phyloP scores from a whole-genome alignment of 2,329 filamentous ascomycete species.

The Diaporthe destruens region DNA sequence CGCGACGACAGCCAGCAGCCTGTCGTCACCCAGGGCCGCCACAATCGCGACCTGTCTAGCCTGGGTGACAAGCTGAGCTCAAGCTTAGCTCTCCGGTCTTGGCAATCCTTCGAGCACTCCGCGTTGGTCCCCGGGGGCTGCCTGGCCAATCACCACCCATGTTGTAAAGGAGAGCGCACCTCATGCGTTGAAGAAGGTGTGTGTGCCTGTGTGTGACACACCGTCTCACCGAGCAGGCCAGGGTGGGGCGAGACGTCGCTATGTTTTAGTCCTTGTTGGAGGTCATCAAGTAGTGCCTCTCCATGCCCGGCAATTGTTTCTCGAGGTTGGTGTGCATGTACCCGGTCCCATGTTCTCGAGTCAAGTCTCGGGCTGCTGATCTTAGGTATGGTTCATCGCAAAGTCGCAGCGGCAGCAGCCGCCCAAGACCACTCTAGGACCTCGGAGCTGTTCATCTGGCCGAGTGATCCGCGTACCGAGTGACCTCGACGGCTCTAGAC shows the following conservation, averaged over 20 bases:
- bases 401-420: constrained; percentile 14
- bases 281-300: background rate
- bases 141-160: constrained; percentile 7
- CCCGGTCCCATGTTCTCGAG: background rate
- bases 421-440: background rate
- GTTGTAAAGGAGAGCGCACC: background rate
- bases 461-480: constrained; percentile 6
- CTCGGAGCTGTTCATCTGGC: constrained; percentile 24
- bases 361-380: constrained; percentile 11
- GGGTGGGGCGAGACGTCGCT: constrained; percentile 31
- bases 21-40: constrained; percentile 20
- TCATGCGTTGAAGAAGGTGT: background rate
- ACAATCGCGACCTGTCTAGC: background rate
- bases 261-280: constrained; percentile 2
- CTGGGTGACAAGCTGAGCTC: constrained; percentile 17
- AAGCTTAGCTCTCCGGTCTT: constrained; percentile 13
- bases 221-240: constrained; percentile 19
- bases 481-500: constrained; percentile 20
- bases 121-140: background rate
- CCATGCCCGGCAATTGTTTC: constrained; percentile 1
- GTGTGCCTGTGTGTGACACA: background rate
- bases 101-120: constrained; percentile 3
- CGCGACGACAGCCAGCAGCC: background rate
- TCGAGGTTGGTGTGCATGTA: constrained; percentile 6
- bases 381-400: constrained; percentile 25